Conservation (phyloP, 768 basidiomycete species). For the Amanita brunnescens region DNA sequence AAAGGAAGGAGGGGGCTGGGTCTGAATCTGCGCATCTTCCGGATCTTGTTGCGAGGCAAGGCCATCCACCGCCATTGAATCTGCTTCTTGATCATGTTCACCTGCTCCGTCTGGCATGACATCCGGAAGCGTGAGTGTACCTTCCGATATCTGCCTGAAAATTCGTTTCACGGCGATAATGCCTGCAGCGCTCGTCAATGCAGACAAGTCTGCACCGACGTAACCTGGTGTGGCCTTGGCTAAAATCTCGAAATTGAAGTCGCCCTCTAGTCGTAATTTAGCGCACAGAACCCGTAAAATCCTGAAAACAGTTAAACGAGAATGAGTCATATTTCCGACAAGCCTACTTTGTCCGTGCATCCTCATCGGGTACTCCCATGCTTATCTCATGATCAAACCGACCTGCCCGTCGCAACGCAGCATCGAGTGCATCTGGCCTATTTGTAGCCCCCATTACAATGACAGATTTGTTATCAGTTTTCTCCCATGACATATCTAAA, state of each 20-base stretch:
- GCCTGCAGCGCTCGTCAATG: conserved; percentile 88
- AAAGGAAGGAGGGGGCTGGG: conserved; percentile 11
- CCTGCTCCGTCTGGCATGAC: conserved; percentile 13
- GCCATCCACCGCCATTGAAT: conserved; percentile 36
- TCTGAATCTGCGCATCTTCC: conserved; percentile 5
- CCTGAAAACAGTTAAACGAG: conserved; percentile 31
- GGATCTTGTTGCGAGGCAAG: conserved; percentile 9
- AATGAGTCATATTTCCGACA: background rate
- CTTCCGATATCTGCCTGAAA: conserved; percentile 71
- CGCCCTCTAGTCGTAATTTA: conserved; percentile 77
- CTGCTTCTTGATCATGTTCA: conserved; percentile 21
- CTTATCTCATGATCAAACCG: conserved; percentile 97
- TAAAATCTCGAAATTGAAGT: conserved; percentile 78
- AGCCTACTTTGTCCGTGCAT: conserved; percentile 78
- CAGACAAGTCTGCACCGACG: conserved; percentile 90
- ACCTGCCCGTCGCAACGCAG: conserved; percentile 87
- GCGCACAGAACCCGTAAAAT: conserved; percentile 82
- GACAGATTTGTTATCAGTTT: conserved; percentile 85
- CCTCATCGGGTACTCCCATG: conserved; percentile 94
- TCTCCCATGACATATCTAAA: conserved; percentile 90
- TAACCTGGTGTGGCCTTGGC: conserved; percentile 96
- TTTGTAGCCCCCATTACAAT: conserved; percentile 97
- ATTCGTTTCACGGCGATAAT: conserved; percentile 96
- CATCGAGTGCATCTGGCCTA: conserved; percentile 89
- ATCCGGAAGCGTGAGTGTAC: conserved; percentile 48